Base-by-base conservation (phyloP, 371 early-diverging fungal genomes). In the Zopfochytrium polystomum region DNA sequence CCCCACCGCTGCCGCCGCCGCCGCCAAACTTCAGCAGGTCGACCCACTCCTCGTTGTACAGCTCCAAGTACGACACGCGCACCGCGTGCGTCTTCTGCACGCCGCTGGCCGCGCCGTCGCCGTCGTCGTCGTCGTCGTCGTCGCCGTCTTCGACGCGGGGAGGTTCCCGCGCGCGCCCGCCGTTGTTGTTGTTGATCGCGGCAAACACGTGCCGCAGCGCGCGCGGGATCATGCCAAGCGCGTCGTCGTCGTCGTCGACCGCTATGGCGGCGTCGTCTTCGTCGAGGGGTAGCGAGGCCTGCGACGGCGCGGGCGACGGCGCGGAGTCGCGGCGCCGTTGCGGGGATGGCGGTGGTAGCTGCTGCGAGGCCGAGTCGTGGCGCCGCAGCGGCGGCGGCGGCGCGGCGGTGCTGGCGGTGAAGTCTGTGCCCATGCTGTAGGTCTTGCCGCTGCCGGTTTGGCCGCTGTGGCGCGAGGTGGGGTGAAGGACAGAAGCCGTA, bases 161-260 rank as follows among this genome's bases (percentile, higher is more conserved):
- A n/a, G n/a, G n/a, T n/a, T n/a, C n/a, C n/a, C n/a, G n/a, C n/a
- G n/a, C n/a, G n/a, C n/a, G n/a, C n/a, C n/a, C n/a, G n/a, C n/a
- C n/a, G n/a, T n/a, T n/a, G n/a, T n/a, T n/a, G n/a, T n/a, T 15
- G 9, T 45, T 20, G 13, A 58, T 2, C 32, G 32, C 75, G 15
- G 79, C 72, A 54, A 93, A 93, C n/a, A 93, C 72, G 27, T 81
- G 74, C 18, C 77, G 60, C 77, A 92, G 84, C 26, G 93, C 89
- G 29, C 93, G 82, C 26, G 94, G 91, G 46, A 95, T 86, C 62
- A 95, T 88, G 45, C 95, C 95, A 44, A 27, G 26, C 18, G 56
- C 22, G 22, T 23, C 2, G 9, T 30, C 42, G 13, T 30, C 2
- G 35, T 58, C 60, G 27, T n/a, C n/a, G n/a, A n/a, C n/a, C n/a